Evolutionary conservation across 2,329 filamentous ascomycete species (phyloP), one percentile per base, ranked within the genome.

Genomic region (Penicillium sp.): DNA sequence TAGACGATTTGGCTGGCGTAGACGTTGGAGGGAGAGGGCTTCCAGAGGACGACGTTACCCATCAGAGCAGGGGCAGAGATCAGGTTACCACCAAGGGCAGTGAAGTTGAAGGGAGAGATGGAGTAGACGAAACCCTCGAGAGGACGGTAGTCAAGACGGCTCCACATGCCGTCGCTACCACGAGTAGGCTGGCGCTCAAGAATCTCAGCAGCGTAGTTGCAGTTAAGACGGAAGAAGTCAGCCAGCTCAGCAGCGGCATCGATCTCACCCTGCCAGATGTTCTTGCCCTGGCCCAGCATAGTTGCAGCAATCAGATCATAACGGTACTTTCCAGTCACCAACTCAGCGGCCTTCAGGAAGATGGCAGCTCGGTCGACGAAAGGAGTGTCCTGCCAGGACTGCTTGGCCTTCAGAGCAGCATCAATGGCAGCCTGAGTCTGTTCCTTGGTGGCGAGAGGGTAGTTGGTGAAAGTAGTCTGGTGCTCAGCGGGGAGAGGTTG

Each of bases 31-130:
- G 93, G 91, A 11, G 90, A 94, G 14, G 92, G 92, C 81, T 97
- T 97, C 92, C 92, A 97, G 33, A 97, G 79, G 3, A 96, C 91
- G 1, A 97, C 93, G 73, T 97, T 97, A 54, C 92, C 93, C 81
- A 97, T 87, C 43, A 97, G 78, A 0, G 92, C 92, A 5, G 93
- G 92, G 0, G 89, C 88, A 24, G 86, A 88, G 13, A 89, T 85
- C 36, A 97, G 81, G 76, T 96, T 96, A 48, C 88, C 92, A 13
- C 87, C 92, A 64, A 97, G 93, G 59, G 92, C 92, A 11, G 92
- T 97, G 78, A 97, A 97, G 81, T 97, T 97, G 83, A 97, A 97
- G 19, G 92, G 92, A 51, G 88, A 91, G 64, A 97, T 86, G 29
- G 92, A 92, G 72, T 96, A 97, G 55, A 97, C 91, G 73, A 97